Evolutionary conservation across 805 yeast genomes (phyloP).

Genomic region (Candida alai): DNA sequence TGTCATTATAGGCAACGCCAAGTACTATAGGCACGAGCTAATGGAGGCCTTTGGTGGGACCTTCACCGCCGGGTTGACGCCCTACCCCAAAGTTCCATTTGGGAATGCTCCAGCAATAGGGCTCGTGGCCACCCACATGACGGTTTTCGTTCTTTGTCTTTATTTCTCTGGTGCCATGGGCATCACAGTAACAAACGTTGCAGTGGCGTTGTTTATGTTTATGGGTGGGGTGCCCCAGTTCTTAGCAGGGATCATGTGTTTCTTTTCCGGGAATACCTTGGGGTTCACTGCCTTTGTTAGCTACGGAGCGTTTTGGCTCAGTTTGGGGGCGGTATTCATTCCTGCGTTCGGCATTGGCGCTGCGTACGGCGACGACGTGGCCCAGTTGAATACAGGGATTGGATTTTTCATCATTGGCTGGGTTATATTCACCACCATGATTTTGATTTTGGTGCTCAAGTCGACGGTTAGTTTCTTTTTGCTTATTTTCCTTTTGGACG

Average conservation of each 20-base stretch:
- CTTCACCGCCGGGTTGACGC: conserved; percentile 26
- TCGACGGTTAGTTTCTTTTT: conserved; percentile 62
- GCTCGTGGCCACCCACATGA: conserved; percentile 54
- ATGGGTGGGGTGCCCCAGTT: conserved; percentile 61
- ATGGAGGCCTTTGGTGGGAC: conserved; percentile 34
- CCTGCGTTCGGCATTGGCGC: conserved; percentile 55
- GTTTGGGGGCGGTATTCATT: conserved; percentile 56
- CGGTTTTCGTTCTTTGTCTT: conserved; percentile 57
- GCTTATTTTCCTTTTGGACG: conserved; percentile 47
- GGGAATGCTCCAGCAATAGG: conserved; percentile 70
- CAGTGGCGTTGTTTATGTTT: conserved; percentile 53
- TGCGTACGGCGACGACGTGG: conserved; percentile 40
- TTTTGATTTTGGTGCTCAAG: conserved; percentile 51
- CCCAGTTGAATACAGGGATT: conserved; percentile 43
- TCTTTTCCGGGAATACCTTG: conserved; percentile 59
- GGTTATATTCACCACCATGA: conserved; percentile 55
- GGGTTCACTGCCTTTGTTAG: conserved; percentile 61
- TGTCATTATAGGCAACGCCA: conserved; percentile 25
- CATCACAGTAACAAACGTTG: conserved; percentile 46
- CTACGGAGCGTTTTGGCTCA: conserved; percentile 68
- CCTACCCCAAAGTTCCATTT: conserved; percentile 48
- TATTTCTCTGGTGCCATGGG: conserved; percentile 52
- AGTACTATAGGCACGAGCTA: conserved; percentile 27
- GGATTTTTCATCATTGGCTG: conserved; percentile 60
- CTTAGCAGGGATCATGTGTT: conserved; percentile 66